Evolutionary conservation across 176 grass and related monocot species (phyloP), one percentile per base, ranked within the genome.

Genomic region (Juncus effusus): DNA sequence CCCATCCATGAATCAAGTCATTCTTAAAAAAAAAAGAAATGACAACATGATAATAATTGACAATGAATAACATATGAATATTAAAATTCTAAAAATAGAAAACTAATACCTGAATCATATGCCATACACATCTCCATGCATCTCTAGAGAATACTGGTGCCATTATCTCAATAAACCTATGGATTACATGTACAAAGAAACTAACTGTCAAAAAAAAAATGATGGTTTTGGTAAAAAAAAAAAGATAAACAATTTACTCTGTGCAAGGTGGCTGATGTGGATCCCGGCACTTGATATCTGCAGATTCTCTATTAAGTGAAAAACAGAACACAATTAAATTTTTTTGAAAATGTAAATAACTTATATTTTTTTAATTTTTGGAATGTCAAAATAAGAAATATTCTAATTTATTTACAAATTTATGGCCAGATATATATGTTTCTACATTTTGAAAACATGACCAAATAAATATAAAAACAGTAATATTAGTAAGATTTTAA

Each of bases 1-100:
- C 81, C 81, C 81, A 84, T 79, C 81, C 81, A 70, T 84, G 81
- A 49, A 84, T 49, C 63, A 79, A 51, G 28, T 84, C 81, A 79
- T 84, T 84, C 81, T 84, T 51, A 9, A 51, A 70, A 6, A 36
- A 59, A 12, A 15, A n/a, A 13, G 47, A 39, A 13, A 11, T 14
- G 6, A 40, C 13, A 13, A 42, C 12, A 4, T 37, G 38, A 3
- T 28, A 28, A 28, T 28, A 28, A 28, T 28, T 28, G 19, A 28
- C 19, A 28, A 28, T 28, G 19, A 28, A 28, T 28, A 28, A 28
- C 19, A 28, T 28, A 74, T 6, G 9, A 6, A 5, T 1, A 28
- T 47, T 5, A 47, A 47, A 47, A 47, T 6, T 47, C 4, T 47
- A 47, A 6, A 47, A 6, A 5, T 40, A 14, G 12, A 71, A 61